These are phyloP conservation scores for Myxozyma monticola DNA, from an alignment of 805 yeast species.

Conservation along the genomic window DNA sequence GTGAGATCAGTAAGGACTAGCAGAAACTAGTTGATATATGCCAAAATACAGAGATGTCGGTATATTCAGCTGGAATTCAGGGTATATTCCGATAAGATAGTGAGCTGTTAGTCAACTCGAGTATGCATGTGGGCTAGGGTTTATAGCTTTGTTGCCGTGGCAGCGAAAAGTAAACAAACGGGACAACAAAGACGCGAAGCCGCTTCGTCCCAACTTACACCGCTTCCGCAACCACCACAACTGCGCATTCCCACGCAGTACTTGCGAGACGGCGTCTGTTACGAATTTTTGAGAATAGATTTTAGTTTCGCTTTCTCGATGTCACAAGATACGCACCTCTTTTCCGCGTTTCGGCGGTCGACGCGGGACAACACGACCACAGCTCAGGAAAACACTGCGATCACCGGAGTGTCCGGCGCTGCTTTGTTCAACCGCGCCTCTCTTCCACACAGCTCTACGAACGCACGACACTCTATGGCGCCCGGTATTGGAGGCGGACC, in stretches of 20 bases:
- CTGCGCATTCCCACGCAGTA: not conserved
- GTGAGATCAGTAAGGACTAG: no score
- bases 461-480: conserved; percentile 21
- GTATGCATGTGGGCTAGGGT: no score
- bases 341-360: conserved; percentile 27
- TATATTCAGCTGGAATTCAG: no score
- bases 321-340: conserved; percentile 29
- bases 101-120: no score
- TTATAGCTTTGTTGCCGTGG: conserved; percentile 5
- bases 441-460: conserved; percentile 9
- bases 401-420: conserved; percentile 7
- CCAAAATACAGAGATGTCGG: no score
- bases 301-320: no score
- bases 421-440: conserved; percentile 18
- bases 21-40: no score
- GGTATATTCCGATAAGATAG: no score
- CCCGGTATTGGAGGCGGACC: conserved; percentile 9
- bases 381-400: conserved; percentile 12
- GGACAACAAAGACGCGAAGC: not conserved
- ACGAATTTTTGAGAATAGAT: no score
- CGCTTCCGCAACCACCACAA: not conserved
- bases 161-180: not conserved
- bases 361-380: conserved; percentile 13
- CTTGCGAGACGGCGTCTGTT: no score
- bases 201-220: not conserved